Conservation (phyloP, 75 land plant genomes). For the Sequoiadendron giganteum region DNA sequence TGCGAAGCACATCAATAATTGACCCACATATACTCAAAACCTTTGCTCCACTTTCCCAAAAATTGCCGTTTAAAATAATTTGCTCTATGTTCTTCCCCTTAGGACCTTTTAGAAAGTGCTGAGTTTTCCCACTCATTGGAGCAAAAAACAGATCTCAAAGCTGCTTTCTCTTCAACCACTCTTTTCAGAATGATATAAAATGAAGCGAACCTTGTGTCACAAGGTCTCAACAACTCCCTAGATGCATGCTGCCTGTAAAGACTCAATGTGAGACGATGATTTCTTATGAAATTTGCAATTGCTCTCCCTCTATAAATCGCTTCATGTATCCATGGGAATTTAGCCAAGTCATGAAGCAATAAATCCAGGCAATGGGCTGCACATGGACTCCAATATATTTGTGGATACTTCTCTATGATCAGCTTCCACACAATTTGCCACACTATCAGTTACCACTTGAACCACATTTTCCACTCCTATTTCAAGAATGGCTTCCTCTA, state of each 20-base stretch:
- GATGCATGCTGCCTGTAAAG: too few species aligned
- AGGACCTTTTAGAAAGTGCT: not conserved
- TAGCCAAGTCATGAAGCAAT: too few species aligned
- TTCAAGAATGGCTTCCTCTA: conserved; percentile 1
- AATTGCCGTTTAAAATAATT: too few species aligned
- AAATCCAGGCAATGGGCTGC: too few species aligned
- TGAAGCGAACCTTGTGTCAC: not conserved
- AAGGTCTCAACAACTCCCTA: too few species aligned
- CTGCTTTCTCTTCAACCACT: not conserved
- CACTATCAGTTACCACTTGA: not conserved
- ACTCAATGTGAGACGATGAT: too few species aligned
- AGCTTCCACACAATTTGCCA: not conserved
- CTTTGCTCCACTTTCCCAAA: too few species aligned
- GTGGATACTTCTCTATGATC: not conserved
- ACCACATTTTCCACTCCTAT: not conserved
- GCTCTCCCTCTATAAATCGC: too few species aligned
- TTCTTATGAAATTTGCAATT: too few species aligned
- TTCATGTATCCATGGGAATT: too few species aligned
- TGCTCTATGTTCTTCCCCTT: not conserved
- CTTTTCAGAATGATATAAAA: not conserved
- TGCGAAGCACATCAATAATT: too few species aligned
- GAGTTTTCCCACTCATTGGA: not conserved
- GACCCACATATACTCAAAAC: too few species aligned
- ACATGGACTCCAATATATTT: not conserved
- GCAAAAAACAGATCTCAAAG: not conserved